phyloP scores from a whole-genome alignment of 345 rosid species.

The Eucalyptus leucophloia region DNA sequence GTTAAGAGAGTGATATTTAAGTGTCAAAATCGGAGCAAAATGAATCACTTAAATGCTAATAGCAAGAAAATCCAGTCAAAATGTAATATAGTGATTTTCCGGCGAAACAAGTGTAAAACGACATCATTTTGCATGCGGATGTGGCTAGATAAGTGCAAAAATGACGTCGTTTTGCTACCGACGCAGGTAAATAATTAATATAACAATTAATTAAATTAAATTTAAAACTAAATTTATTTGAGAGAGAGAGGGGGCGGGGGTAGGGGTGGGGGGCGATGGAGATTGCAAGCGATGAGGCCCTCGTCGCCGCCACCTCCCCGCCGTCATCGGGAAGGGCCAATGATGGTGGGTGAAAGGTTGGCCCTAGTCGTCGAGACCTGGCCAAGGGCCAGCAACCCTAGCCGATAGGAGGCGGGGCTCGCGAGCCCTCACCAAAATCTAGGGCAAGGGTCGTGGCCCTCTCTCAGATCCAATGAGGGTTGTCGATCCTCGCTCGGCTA shows the following conservation, averaged over 20 bases:
- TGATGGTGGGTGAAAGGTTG: rapidly evolving
- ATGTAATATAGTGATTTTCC: rapidly evolving
- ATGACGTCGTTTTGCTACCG: rapidly evolving
- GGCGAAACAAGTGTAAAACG: rapidly evolving
- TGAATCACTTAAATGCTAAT: rapidly evolving
- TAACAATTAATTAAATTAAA: no score
- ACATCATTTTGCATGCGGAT: rapidly evolving
- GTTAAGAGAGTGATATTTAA: rapidly evolving
- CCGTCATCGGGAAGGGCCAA: rapidly evolving
- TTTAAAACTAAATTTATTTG: no score
- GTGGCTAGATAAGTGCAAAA: no score
- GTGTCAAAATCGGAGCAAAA: no score
- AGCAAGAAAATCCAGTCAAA: rapidly evolving
- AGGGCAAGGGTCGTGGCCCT: rapidly evolving
- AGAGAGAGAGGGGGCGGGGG: no score
- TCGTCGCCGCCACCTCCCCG: rapidly evolving
- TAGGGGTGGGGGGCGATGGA: rapidly evolving
- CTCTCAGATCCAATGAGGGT: rapidly evolving
- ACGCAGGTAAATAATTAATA: rapidly evolving
- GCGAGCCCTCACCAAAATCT: no score
- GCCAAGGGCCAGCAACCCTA: rapidly evolving
- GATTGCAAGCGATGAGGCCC: no score
- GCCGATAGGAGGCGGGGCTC: rapidly evolving
- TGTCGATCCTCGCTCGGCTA: rapidly evolving
- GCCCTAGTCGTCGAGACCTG: rapidly evolving